Conservation (phyloP, 352 stramenopile genomes). For the Pythium phragmiticola region DNA sequence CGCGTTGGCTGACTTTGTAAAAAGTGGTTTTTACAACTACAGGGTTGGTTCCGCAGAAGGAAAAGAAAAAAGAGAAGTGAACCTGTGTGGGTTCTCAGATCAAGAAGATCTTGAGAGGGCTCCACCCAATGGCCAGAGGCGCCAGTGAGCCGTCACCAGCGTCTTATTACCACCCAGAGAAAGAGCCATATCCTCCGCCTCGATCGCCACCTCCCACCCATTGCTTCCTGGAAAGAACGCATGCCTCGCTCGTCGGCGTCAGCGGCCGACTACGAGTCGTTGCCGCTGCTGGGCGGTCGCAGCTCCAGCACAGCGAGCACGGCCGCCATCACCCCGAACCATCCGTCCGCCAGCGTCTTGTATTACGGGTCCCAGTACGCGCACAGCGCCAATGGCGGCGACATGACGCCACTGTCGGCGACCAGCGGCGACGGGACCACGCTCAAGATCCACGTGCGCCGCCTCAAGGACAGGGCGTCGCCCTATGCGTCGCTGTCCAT, state of each 20-base stretch:
- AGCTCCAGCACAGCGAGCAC: constrained; percentile 15
- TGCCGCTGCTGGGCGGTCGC: constrained; percentile 19
- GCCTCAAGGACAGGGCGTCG: not conserved
- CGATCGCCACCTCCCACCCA: too few species aligned
- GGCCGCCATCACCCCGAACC: constrained; percentile 8
- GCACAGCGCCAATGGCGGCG: constrained; percentile 3
- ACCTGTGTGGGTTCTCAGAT: too few species aligned
- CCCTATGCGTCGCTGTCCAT: constrained; percentile 8
- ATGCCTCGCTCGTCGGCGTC: constrained; percentile 15
- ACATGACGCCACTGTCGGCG: not conserved
- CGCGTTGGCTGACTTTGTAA: not conserved
- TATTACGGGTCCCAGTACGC: constrained; percentile 7
- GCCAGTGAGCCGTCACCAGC: constrained; percentile 7
- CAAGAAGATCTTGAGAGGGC: constrained; percentile 7
- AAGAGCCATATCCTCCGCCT: too few species aligned
- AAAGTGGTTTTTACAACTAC: not conserved
- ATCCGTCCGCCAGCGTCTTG: not conserved
- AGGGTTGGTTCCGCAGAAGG: not conserved
- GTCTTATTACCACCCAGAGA: not conserved
- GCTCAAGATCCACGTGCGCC: constrained; percentile 24
- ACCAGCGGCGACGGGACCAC: not conserved
- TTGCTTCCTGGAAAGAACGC: not conserved
- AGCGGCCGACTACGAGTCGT: constrained; percentile 14
- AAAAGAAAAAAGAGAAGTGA: not conserved
- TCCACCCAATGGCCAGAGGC: constrained; percentile 11